Conservation (phyloP, 768 basidiomycete species). For the Leucocoprinus sp. region DNA sequence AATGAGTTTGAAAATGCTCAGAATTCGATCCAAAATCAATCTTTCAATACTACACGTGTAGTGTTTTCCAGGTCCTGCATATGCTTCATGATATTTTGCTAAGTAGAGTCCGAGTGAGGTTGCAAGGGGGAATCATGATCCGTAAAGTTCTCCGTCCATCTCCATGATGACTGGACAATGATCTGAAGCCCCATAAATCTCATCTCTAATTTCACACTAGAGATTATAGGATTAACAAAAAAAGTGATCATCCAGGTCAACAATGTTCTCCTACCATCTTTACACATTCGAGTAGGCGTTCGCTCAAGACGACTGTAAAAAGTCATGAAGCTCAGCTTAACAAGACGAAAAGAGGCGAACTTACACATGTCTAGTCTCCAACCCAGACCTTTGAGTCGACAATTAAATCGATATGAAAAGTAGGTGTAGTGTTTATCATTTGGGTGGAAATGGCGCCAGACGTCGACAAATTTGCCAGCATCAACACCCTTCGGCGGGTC, state of each 20-base stretch:
- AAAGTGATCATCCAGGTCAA: background rate
- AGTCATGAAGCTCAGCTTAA: background rate
- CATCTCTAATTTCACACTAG: constrained; percentile 76
- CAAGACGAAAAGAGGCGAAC: constrained; percentile 12
- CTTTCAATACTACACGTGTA: no score
- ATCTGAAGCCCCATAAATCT: constrained; percentile 84
- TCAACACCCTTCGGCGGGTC: constrained; percentile 34
- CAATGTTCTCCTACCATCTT: constrained; percentile 36
- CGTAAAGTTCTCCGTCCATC: constrained; percentile 33
- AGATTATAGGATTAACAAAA: background rate
- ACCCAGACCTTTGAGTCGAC: constrained; percentile 70
- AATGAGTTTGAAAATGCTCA: no score
- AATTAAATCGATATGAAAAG: constrained; percentile 78
- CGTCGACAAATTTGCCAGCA: constrained; percentile 55
- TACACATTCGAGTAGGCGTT: constrained; percentile 53
- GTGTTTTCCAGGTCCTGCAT: no score
- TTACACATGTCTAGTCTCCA: constrained; percentile 87
- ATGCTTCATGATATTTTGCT: no score
- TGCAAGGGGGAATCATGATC: no score
- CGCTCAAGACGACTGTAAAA: constrained; percentile 61
- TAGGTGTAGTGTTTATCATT: constrained; percentile 72
- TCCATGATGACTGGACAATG: constrained; percentile 80
- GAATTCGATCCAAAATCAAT: no score
- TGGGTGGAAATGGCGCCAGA: constrained; percentile 73
- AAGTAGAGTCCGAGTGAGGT: no score